phyloP scores from a whole-genome alignment of 139 green algal genomes.

The Closterium sp. region DNA sequence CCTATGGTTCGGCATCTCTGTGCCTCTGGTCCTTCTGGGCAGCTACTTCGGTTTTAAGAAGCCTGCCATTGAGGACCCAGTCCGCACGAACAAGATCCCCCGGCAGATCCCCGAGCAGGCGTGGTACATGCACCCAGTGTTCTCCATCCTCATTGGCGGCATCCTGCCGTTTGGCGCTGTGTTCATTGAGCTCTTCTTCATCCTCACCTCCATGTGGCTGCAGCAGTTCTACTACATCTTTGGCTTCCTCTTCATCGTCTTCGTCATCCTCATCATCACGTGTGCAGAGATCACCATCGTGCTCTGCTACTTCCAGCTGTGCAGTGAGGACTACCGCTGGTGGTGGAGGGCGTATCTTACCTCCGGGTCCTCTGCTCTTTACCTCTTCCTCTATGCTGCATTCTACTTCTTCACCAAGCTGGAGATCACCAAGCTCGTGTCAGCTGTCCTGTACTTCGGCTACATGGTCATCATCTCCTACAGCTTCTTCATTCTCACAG shows the following conservation, averaged over 20 bases:
- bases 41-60: slow-evolving; percentile 95
- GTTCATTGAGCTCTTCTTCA: slow-evolving; percentile 99
- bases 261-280: slow-evolving; percentile 94
- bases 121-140: slow-evolving; percentile 93
- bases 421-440: slow-evolving; percentile 88
- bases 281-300: slow-evolving; percentile 99
- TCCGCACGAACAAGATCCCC: slow-evolving; percentile 99
- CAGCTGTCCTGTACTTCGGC: slow-evolving; percentile 87
- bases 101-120: slow-evolving; percentile 95
- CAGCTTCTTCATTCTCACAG: slow-evolving; percentile 82
- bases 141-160: slow-evolving; percentile 89
- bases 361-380: slow-evolving; percentile 82
- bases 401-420: slow-evolving; percentile 98
- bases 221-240: slow-evolving; percentile 96
- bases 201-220: slow-evolving; percentile 97
- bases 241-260: slow-evolving; percentile 95
- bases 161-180: slow-evolving; percentile 98
- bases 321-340: slow-evolving; percentile 90
- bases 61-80: slow-evolving; percentile 78
- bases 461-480: slow-evolving; percentile 95
- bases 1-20: slow-evolving; percentile 97
- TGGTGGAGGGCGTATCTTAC: slow-evolving; percentile 96
- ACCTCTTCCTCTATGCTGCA: slow-evolving; percentile 93
- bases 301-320: slow-evolving; percentile 93
- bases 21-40: slow-evolving; percentile 93